These are phyloP conservation scores for Dothistroma pini DNA, from an alignment of 2,329 filamentous ascomycete genomes.

Conservation along the genomic window DNA sequence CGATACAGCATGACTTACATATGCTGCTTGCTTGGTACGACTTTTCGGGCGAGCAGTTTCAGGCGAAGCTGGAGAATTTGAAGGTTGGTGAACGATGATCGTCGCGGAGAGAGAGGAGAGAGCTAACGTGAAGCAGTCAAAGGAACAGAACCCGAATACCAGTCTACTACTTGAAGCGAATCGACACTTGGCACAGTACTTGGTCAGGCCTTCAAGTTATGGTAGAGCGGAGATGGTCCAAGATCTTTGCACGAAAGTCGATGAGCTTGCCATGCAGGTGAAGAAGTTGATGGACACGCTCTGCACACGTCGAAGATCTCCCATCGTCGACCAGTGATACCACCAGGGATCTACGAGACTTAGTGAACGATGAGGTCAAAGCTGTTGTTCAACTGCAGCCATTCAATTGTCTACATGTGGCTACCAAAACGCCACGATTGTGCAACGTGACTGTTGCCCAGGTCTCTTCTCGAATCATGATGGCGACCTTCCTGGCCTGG, in stretches of 20 bases:
- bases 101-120: background rate
- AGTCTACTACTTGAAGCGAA: conserved; percentile 3
- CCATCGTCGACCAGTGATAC: too few relatives aligned
- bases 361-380: too few relatives aligned
- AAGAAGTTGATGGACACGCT: background rate
- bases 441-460: background rate
- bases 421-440: background rate
- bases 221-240: background rate
- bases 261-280: background rate
- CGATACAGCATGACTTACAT: conserved; percentile 4
- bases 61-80: background rate
- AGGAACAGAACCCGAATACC: background rate
- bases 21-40: conserved; percentile 8
- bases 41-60: background rate
- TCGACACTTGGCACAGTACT: background rate
- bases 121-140: background rate
- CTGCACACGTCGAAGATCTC: too few relatives aligned
- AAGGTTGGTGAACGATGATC: background rate
- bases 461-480: background rate
- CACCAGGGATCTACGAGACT: too few relatives aligned
- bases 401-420: background rate
- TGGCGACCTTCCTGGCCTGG: background rate
- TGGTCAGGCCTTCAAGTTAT: background rate
- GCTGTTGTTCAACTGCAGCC: too few relatives aligned
- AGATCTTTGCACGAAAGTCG: background rate